Percentiles rank a stretch among this genome's conserved stretches.
Evolutionary conservation across 352 stramenopile genomes (phyloP).

Genomic region (Phytophthora palmivora): DNA sequence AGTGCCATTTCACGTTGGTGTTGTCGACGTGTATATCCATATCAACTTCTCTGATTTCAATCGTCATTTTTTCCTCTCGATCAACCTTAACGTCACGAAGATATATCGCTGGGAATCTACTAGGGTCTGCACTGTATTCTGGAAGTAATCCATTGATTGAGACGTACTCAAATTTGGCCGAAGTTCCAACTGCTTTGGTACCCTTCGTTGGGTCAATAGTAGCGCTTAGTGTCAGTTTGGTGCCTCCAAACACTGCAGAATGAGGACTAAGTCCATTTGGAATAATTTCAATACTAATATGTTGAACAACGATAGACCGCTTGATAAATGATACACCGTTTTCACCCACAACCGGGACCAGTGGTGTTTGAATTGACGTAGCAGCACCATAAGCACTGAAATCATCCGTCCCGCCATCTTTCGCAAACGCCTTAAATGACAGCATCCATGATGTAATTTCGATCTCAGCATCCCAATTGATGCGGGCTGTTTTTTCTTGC

Average conservation of each 20-base stretch:
- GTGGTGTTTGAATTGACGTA: slow-evolving; percentile 28
- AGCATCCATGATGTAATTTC: slow-evolving; percentile 33
- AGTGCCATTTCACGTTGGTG: slow-evolving; percentile 43
- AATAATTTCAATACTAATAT: slow-evolving; percentile 28
- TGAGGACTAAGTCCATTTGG: slow-evolving; percentile 14
- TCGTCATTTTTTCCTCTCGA: slow-evolving; percentile 29
- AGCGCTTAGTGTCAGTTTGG: slow-evolving; percentile 10
- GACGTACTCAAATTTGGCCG: slow-evolving; percentile 26
- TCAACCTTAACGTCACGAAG: slow-evolving; percentile 37
- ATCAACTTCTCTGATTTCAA: slow-evolving; percentile 34
- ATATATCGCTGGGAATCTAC: slow-evolving; percentile 28
- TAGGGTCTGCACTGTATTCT: slow-evolving; percentile 6
- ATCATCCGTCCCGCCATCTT: slow-evolving; percentile 19
- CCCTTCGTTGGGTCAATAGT: slow-evolving; percentile 13
- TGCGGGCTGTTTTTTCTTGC: slow-evolving; percentile 1
- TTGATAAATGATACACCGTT: slow-evolving; percentile 22
- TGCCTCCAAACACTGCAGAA: slow-evolving; percentile 30
- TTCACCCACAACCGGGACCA: slow-evolving; percentile 15
- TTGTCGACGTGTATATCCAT: slow-evolving; percentile 40
- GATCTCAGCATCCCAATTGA: slow-evolving; percentile 34
- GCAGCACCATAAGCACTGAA: slow-evolving; percentile 25
- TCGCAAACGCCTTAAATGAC: slow-evolving; percentile 27
- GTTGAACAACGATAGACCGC: slow-evolving; percentile 22
- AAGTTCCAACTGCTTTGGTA: slow-evolving; percentile 18
- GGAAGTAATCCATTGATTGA: slow-evolving; percentile 33